A percentile compares a stretch with the other conserved stretches of the same genome.
Evolutionary conservation across 2,329 filamentous ascomycete species (phyloP).

Genomic region (Phyllosticta capitalensis): DNA sequence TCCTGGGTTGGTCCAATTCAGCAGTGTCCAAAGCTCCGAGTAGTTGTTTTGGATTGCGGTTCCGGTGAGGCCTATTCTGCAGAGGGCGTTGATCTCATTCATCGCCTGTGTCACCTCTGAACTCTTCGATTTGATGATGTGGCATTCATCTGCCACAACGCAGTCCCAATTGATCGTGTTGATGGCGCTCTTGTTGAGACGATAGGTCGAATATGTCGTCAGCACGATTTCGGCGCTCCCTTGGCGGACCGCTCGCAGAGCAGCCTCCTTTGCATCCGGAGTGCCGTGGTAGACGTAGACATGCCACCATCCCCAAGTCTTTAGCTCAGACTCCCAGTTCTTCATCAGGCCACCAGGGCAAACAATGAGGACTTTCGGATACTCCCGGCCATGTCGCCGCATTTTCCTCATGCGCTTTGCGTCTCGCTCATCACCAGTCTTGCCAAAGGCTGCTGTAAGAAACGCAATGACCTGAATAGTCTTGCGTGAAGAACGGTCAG

Average conservation of each 20-base stretch:
- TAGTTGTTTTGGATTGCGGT: constrained; percentile 98
- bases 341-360: constrained; percentile 81
- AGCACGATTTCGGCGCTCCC: constrained; percentile 85
- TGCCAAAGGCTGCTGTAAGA: constrained; percentile 83
- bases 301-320: constrained; percentile 94
- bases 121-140: constrained; percentile 70
- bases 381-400: constrained; percentile 49
- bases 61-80: constrained; percentile 84
- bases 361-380: constrained; percentile 73
- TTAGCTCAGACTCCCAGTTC: constrained; percentile 84
- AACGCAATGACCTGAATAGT: constrained; percentile 95
- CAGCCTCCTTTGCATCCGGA: constrained; percentile 53
- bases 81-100: constrained; percentile 83
- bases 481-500: constrained; percentile 41
- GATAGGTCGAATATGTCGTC: constrained; percentile 86
- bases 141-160: constrained; percentile 89
- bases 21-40: constrained; percentile 88
- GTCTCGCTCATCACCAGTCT: constrained; percentile 82
- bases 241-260: constrained; percentile 60
- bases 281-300: constrained; percentile 70
- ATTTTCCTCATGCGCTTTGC: constrained; percentile 80
- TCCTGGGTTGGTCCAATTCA: constrained; percentile 95
- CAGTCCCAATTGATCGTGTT: constrained; percentile 90
- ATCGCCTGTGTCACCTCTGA: constrained; percentile 77
- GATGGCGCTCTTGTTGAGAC: constrained; percentile 62